These are phyloP conservation scores for Neurospora sublineolata DNA, from an alignment of 495 filamentous ascomycete species.

Conservation along the genomic window DNA sequence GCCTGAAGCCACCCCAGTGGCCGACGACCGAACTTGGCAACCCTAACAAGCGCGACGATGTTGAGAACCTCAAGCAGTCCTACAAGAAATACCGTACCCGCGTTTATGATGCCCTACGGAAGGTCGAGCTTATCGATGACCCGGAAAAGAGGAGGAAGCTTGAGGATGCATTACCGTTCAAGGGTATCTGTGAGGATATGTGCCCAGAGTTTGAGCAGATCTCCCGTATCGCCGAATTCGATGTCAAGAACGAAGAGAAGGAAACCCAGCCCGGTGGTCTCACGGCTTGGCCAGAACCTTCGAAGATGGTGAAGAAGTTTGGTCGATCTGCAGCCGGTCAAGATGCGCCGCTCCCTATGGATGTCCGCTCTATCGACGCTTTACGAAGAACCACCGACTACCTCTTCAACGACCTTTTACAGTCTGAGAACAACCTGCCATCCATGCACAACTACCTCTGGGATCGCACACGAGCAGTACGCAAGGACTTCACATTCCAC, in stretches of 20 bases:
- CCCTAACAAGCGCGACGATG: conserved; percentile 25
- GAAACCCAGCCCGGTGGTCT: conserved; percentile 20
- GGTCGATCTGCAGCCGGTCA: conserved; percentile 83
- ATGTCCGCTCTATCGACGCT: conserved; percentile 69
- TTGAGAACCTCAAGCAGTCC: conserved; percentile 33
- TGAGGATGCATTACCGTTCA: conserved; percentile 73
- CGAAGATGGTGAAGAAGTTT: conserved; percentile 67
- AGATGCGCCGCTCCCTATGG: conserved; percentile 82
- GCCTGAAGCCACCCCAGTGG: conserved; percentile 35
- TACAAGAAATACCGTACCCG: conserved; percentile 56
- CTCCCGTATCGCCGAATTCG: conserved; percentile 57
- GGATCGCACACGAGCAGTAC: conserved; percentile 84
- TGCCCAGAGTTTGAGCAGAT: conserved; percentile 85
- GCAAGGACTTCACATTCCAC: conserved; percentile 91
- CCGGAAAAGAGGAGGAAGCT: conserved; percentile 73
- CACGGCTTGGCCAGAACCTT: conserved; percentile 24
- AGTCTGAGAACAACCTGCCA: conserved; percentile 49
- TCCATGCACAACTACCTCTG: conserved; percentile 78
- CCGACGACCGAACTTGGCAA: conserved; percentile 27
- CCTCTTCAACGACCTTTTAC: conserved; percentile 63
- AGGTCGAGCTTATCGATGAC: conserved; percentile 70
- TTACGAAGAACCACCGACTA: conserved; percentile 73
- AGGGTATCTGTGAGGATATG: conserved; percentile 86
- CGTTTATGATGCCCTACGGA: conserved; percentile 58
- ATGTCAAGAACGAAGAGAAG: conserved; percentile 45